Evolutionary conservation across 139 green algal species (phyloP), one percentile per base, ranked within the genome.

Genomic region (Chlorella vulgaris): DNA sequence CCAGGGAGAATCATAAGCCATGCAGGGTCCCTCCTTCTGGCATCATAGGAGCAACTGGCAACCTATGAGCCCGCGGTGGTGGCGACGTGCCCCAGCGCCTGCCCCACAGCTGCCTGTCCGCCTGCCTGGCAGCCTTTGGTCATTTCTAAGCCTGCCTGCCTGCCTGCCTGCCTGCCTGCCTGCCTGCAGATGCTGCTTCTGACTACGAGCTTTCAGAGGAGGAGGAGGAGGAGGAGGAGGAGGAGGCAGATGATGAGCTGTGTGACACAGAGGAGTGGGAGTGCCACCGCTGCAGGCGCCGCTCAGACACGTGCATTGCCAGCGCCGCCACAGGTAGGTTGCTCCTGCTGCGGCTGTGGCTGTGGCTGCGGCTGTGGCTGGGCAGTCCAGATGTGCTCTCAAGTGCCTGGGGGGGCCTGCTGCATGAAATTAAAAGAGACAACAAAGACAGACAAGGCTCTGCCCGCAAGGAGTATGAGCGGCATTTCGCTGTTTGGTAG

Each of bases 171-270:
- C n/a, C n/a, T 51, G 65, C 65, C 5, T 33, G 1, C 36, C 3
- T 15, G 36, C 7, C 36, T 73, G 66, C 33, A 40, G 31, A n/a
- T 31, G 28, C 63, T 28, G 70, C 31, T 21, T 66, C 47, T 6
- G 70, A 77, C 31, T 63, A 77, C 6, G 70, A 65, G 31, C 29
- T 76, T 42, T 29, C 29, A 15, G 70, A 66, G 22, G 70, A 77
- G 70, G 70, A 63, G 21, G 70, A 62, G 31, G 70, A 63, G 47
- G 70, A 66, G 29, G 70, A 47, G 4, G 70, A 79, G 1, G 53
- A 69, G 24, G 73, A 68, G 33, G 2, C 22, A 4, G 35, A 39
- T 3, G 73, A 60, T 35, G 73, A 19, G 53, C n/a, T n/a, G n/a
- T n/a, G n/a, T n/a, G n/a, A n/a, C n/a, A n/a, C n/a, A n/a, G 53